Percentiles rank a stretch among this genome's conserved stretches.
Evolutionary conservation across 1,139 yeast species (phyloP).

Genomic region (Lodderomyces metapsilosis): DNA sequence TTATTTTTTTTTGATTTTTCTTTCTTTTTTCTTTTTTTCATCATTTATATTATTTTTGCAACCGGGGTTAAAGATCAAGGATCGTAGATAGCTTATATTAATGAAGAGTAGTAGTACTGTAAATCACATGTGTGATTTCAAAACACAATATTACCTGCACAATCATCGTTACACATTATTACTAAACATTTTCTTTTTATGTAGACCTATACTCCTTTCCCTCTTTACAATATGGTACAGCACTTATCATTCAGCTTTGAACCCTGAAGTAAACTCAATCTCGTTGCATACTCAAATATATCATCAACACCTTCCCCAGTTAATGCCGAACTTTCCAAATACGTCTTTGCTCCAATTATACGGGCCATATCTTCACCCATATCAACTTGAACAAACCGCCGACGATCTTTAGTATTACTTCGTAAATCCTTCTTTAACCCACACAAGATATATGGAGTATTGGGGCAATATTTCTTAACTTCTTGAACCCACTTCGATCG

Average conservation of each 20-base stretch:
- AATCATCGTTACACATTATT: background rate
- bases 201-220: no score
- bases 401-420: conserved; percentile 18
- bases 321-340: conserved; percentile 71
- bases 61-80: no score
- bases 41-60: no score
- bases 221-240: conserved; percentile 30
- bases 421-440: conserved; percentile 73
- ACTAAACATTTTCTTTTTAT: no score
- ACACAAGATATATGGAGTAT: conserved; percentile 61
- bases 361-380: conserved; percentile 62
- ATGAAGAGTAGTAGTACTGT: no score
- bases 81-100: no score
- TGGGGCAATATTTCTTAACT: conserved; percentile 64
- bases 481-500: conserved; percentile 72
- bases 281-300: conserved; percentile 72
- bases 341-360: conserved; percentile 66
- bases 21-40: conserved; percentile 1
- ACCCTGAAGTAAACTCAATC: conserved; percentile 54
- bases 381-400: conserved; percentile 46
- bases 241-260: conserved; percentile 27
- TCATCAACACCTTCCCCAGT: conserved; percentile 85
- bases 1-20: conserved; percentile 8
- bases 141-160: no score
- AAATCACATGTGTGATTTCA: no score